phyloP scores from a whole-genome alignment of 495 filamentous ascomycete species.

The Hypoxylon perforatum region DNA sequence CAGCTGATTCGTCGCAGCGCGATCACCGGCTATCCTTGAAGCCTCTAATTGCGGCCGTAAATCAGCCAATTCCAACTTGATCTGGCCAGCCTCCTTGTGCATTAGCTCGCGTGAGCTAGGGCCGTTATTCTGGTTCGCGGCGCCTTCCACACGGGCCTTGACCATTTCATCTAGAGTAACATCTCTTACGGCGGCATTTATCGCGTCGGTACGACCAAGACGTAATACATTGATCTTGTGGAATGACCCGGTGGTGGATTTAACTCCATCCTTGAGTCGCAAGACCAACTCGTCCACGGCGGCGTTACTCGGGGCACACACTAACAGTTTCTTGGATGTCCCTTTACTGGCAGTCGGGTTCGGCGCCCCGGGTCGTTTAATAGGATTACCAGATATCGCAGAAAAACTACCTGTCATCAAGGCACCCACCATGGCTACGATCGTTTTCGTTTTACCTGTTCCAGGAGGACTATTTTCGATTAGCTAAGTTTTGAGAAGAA shows the following conservation, averaged over 20 bases:
- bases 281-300: constrained; percentile 97
- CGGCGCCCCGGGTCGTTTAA: constrained; percentile 57
- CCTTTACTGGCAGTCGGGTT: constrained; percentile 44
- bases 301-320: constrained; percentile 97
- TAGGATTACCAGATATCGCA: constrained; percentile 56
- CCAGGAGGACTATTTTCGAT: constrained; percentile 74
- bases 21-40: constrained; percentile 70
- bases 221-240: constrained; percentile 86
- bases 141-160: constrained; percentile 71
- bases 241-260: constrained; percentile 74
- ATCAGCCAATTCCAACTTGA: constrained; percentile 75
- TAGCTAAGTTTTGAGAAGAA: constrained; percentile 16
- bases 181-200: constrained; percentile 88
- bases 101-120: constrained; percentile 77
- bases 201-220: constrained; percentile 91
- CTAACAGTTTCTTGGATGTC: constrained; percentile 81
- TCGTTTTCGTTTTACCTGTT: constrained; percentile 98
- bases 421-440: constrained; percentile 93
- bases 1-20: constrained; percentile 65
- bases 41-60: constrained; percentile 76
- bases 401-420: constrained; percentile 73
- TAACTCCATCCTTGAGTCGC: constrained; percentile 89
- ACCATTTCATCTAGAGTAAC: constrained; percentile 95
- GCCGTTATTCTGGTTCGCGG: constrained; percentile 60
- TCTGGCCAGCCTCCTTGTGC: constrained; percentile 81